A percentile compares a stretch with the other conserved stretches of the same genome.
Evolutionary conservation across 2,329 filamentous ascomycete genomes (phyloP).

Genomic region (Penicillium sp.): DNA sequence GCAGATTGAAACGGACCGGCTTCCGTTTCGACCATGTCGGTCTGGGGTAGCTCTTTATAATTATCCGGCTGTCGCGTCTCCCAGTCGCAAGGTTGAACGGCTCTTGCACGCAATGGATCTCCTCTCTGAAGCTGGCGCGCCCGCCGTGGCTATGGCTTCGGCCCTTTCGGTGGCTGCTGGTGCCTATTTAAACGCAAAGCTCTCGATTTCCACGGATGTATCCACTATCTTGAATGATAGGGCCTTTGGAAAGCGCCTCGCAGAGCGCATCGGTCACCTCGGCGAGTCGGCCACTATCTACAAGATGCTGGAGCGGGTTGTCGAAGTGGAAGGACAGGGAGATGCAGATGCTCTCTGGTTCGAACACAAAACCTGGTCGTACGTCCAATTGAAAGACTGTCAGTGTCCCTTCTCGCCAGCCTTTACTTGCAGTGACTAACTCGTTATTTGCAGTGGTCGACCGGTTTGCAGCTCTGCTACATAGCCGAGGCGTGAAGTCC

Average conservation of each 20-base stretch:
- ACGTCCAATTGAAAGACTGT: constrained; percentile 46
- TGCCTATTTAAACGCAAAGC: constrained; percentile 47
- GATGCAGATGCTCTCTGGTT: constrained; percentile 49
- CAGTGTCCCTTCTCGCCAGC: constrained; percentile 12
- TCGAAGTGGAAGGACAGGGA: constrained; percentile 40
- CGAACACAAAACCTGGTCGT: constrained; percentile 50
- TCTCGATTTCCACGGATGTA: constrained; percentile 43
- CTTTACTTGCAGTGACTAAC: constrained; percentile 1
- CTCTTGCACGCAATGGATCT: constrained; percentile 24
- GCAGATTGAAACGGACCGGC: constrained; percentile 23
- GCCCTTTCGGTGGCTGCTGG: constrained; percentile 36
- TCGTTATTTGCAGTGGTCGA: constrained; percentile 39
- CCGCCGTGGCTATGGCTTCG: constrained; percentile 34
- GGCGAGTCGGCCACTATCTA: constrained; percentile 44
- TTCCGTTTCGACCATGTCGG: constrained; percentile 21
- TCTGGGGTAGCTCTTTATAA: constrained; percentile 3
- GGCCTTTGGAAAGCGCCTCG: constrained; percentile 34
- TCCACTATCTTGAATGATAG: constrained; percentile 34
- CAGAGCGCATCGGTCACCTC: constrained; percentile 35
- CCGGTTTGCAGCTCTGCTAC: constrained; percentile 44
- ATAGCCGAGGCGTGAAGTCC: constrained; percentile 35
- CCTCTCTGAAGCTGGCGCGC: constrained; percentile 27
- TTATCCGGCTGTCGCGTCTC: neutral
- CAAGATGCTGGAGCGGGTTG: constrained; percentile 42
- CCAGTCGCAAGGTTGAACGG: neutral